Evolutionary conservation across 1,284 basidiomycete species (phyloP).

Genomic region (Tetrapyrgos nigripes): DNA sequence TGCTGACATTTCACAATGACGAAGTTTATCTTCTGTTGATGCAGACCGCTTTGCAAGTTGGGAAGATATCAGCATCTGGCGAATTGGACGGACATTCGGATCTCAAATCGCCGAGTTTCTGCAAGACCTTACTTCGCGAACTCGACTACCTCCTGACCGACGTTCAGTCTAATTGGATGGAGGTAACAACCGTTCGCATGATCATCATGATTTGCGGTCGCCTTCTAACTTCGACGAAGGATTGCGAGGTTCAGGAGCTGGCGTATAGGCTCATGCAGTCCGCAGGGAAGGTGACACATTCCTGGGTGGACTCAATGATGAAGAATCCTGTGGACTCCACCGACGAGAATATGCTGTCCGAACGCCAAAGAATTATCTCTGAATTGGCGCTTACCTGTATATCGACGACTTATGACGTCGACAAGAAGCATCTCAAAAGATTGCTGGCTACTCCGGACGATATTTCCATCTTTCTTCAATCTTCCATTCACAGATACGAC

Average conservation of each 20-base stretch:
- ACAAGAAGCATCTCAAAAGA: slow-evolving; percentile 18
- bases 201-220: slow-evolving; percentile 43
- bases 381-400: slow-evolving; percentile 46
- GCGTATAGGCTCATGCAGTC: not conserved
- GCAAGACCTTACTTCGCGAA: slow-evolving; percentile 38
- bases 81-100: slow-evolving; percentile 38
- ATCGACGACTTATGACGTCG: slow-evolving; percentile 47
- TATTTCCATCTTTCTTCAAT: slow-evolving; percentile 39
- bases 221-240: slow-evolving; percentile 35
- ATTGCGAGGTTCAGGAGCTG: not conserved
- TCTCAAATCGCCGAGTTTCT: slow-evolving; percentile 36
- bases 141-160: slow-evolving; percentile 33
- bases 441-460: slow-evolving; percentile 32
- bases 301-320: no score
- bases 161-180: slow-evolving; percentile 50
- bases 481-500: slow-evolving; percentile 38
- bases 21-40: no score
- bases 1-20: no score
- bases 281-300: no score
- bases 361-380: no score
- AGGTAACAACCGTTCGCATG: slow-evolving; percentile 41
- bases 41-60: no score
- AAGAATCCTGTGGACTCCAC: no score
- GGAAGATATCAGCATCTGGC: no score
- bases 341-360: no score